Evolutionary conservation across 2,329 filamentous ascomycete genomes (phyloP).

Genomic region (Sporothrix variecibatus): DNA sequence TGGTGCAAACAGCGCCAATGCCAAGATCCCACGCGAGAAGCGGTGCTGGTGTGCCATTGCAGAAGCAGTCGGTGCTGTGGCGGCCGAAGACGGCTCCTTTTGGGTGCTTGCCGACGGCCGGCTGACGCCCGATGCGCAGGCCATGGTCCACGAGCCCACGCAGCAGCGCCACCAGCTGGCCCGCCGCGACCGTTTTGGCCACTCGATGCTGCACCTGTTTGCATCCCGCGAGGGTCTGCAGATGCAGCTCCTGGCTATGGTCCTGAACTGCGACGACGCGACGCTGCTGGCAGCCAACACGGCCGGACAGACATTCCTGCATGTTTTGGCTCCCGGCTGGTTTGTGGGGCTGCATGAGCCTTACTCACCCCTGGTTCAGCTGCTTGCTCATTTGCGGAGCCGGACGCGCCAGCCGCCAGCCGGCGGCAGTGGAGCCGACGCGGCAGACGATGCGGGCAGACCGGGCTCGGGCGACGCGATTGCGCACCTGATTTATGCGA

Average conservation of each 20-base stretch:
- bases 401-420: constrained; percentile 17
- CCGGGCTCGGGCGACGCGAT: background rate
- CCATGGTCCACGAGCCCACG: constrained; percentile 32
- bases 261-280: constrained; percentile 32
- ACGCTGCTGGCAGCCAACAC: constrained; percentile 42
- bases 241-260: constrained; percentile 37
- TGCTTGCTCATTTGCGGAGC: constrained; percentile 37
- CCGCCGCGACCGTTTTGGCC: constrained; percentile 47
- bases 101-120: constrained; percentile 36
- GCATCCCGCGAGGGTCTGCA: constrained; percentile 42
- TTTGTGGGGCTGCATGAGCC: constrained; percentile 35
- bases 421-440: background rate
- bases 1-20: background rate
- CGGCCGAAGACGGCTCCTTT: constrained; percentile 32
- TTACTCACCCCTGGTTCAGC: constrained; percentile 34
- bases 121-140: constrained; percentile 36
- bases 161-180: constrained; percentile 32
- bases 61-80: constrained; percentile 27
- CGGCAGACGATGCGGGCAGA: background rate
- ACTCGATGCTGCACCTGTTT: constrained; percentile 51
- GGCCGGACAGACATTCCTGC: constrained; percentile 52
- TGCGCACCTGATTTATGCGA: constrained; percentile 39
- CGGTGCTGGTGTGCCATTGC: constrained; percentile 41
- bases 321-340: constrained; percentile 45
- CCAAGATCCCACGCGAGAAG: constrained; percentile 27